These are phyloP conservation scores for Avena sativa DNA, from an alignment of 176 grass and related monocot species.

Conservation along the genomic window DNA sequence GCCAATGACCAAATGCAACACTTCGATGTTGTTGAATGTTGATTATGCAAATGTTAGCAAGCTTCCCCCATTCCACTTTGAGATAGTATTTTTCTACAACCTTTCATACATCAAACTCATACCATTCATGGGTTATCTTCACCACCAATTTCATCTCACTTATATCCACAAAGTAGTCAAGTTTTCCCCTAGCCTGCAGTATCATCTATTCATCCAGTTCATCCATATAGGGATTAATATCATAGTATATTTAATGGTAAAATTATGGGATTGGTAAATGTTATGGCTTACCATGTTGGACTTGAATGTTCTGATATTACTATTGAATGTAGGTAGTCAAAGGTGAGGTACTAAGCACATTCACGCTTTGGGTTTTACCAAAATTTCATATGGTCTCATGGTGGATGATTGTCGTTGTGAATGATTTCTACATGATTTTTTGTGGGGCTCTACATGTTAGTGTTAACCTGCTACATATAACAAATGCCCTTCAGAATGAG, in stretches of 20 bases:
- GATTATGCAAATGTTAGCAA: background rate
- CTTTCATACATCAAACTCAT: background rate
- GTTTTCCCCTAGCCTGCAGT: background rate
- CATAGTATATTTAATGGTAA: background rate
- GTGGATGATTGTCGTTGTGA: background rate
- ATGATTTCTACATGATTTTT: background rate
- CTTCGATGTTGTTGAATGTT: background rate
- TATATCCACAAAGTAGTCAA: background rate
- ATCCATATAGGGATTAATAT: background rate
- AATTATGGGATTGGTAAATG: background rate
- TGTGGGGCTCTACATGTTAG: background rate
- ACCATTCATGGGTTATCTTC: background rate
- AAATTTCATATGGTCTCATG: background rate
- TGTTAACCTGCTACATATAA: background rate
- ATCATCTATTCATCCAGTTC: background rate
- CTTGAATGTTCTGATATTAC: background rate
- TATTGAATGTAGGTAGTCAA: background rate
- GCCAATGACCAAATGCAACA: background rate
- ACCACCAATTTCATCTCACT: background rate
- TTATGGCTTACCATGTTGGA: background rate
- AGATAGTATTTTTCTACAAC: background rate
- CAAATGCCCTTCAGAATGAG: background rate
- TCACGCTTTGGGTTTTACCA: background rate
- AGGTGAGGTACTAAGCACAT: background rate
- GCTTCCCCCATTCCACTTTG: background rate